Percentiles rank a stretch among this genome's conserved stretches.
These are phyloP conservation scores for Lolium multiflorum DNA, from an alignment of 176 grass and related monocot genomes.

Conservation along the genomic window DNA sequence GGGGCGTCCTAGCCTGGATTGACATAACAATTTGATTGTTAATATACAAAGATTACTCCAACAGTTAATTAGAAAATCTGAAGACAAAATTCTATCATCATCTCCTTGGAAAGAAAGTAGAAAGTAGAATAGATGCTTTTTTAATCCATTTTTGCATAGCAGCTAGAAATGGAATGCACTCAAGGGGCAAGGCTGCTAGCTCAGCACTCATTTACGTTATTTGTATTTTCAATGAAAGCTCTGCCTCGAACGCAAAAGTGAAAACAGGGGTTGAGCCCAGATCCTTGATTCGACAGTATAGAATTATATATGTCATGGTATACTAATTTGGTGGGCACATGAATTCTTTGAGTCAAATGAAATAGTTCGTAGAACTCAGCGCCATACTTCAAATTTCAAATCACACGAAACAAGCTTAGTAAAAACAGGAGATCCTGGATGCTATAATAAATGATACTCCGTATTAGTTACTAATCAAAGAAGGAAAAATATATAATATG, in stretches of 20 bases:
- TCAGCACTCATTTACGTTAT: background rate
- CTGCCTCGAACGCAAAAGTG: background rate
- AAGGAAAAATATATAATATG: background rate
- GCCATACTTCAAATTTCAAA: background rate
- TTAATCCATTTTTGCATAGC: background rate
- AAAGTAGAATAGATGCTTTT: background rate
- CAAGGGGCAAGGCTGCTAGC: background rate
- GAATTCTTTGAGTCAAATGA: constrained; percentile 3
- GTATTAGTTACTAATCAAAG: background rate
- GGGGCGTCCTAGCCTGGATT: constrained; percentile 54
- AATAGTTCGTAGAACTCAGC: constrained; percentile 12
- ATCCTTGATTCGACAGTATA: background rate
- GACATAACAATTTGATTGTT: constrained; percentile 25
- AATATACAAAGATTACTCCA: constrained; percentile 7
- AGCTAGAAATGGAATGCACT: constrained; percentile 13
- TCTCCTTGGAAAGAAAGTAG: constrained; percentile 1
- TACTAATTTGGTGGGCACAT: background rate
- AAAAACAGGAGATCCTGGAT: background rate
- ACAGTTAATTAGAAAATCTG: constrained; percentile 26
- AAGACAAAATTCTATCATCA: constrained; percentile 29
- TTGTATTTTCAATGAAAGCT: constrained; percentile 17
- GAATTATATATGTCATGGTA: background rate
- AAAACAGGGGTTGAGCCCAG: constrained; percentile 6
- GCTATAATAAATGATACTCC: constrained; percentile 5
- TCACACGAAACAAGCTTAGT: constrained; percentile 2